Percentiles rank a stretch among this genome's conserved stretches.
These are phyloP conservation scores for Trifolium fragiferum DNA, from an alignment of 306 rosid genomes.

Conservation along the genomic window DNA sequence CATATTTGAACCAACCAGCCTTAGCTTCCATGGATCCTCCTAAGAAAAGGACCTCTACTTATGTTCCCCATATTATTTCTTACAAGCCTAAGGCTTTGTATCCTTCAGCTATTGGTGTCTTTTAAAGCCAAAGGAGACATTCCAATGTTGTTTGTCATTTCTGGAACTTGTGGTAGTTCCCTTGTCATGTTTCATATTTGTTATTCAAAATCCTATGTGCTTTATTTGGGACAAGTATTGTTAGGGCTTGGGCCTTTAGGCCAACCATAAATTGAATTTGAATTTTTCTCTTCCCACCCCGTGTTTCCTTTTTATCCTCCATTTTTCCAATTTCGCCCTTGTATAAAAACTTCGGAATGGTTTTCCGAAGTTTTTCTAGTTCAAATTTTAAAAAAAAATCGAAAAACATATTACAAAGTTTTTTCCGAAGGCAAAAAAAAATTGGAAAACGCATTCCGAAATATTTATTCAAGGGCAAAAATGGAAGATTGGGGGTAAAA, in stretches of 20 bases:
- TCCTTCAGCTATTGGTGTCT: constrained; percentile 75
- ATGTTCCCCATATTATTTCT: constrained; percentile 55
- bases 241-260: constrained; percentile 18
- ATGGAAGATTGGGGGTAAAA: too few species aligned
- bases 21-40: constrained; percentile 56
- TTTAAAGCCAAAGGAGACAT: constrained; percentile 49
- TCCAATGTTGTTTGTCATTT: constrained; percentile 25
- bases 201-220: constrained; percentile 30
- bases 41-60: constrained; percentile 59
- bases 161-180: not conserved
- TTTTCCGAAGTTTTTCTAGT: too few species aligned
- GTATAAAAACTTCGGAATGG: too few species aligned
- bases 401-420: too few species aligned
- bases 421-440: too few species aligned
- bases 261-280: too few species aligned
- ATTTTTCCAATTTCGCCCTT: too few species aligned
- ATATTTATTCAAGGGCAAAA: too few species aligned
- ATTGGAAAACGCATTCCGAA: too few species aligned
- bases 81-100: constrained; percentile 57
- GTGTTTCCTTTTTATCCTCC: too few species aligned
- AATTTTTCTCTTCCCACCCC: too few species aligned
- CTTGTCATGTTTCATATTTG: constrained; percentile 30
- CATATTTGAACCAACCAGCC: constrained; percentile 85
- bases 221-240: not conserved
- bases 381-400: too few species aligned